Base-by-base conservation (phyloP, 805 yeast species). In the Metschnikowia aberdeeniae region DNA sequence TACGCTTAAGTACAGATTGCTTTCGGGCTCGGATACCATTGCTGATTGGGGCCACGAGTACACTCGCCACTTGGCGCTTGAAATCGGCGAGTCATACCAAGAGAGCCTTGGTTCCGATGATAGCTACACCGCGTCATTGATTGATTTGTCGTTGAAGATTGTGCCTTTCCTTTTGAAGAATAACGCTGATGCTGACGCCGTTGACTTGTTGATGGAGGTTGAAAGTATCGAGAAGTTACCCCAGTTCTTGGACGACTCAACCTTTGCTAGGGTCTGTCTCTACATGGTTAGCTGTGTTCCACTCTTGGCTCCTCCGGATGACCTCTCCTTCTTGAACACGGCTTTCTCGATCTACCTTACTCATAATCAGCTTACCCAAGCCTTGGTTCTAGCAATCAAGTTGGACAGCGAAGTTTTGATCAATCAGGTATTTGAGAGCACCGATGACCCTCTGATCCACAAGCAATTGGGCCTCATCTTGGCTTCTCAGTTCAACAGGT, bases 11-110 rank as follows among this genome's bases (percentile, higher is more conserved):
- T 93, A 81, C 68, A 80, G 98, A 60, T 73, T 93, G 55, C 60
- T 72, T 47, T 63, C 76, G 27, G 76, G 88, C 3, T 76, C 72
- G 39, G 74, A 72, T 28, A 76, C 81, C 41, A 77, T 86, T 50
- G 82, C 83, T 42, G 86, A 82, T 58, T 93, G 99, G 99, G 99
- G 99, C 36, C 98, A 93, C 64, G 99, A 93, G 68, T 93, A 93
- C 64, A 81, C 92, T 59, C 89, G 99, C 62, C 98, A 93, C 68
- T 75, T 93, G 59, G 95, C 99, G 2, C 72, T 93, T 49, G 97
- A 93, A 68, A 88, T 93, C 56, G 98, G 99, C 49, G 92, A 86
- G 60, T 86, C 85, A 43, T 86, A 81, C 64, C 83, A 80, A 55
- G 82, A 76, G 50, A 54, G 62, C 51, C 49, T 61, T 48, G 74